Conservation (phyloP, 2,329 filamentous ascomycete species). For the Penicillium sp. region DNA sequence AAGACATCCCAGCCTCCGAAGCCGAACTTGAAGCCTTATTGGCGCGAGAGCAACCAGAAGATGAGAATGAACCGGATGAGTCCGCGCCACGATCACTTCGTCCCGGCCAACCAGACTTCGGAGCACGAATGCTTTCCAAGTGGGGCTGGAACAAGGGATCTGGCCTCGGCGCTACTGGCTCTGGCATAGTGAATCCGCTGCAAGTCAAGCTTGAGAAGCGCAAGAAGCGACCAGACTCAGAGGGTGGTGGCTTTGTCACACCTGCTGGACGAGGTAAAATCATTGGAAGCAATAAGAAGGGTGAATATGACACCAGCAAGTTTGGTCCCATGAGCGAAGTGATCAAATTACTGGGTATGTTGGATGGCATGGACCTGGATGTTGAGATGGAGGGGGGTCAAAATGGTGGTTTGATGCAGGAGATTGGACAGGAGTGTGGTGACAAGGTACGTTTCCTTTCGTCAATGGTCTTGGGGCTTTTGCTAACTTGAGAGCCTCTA, state of each 20-base stretch:
- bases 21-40: slow-evolving; percentile 52
- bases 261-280: slow-evolving; percentile 74
- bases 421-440: slow-evolving; percentile 91
- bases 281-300: slow-evolving; percentile 68
- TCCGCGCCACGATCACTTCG: slow-evolving; percentile 58
- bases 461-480: neutral
- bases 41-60: slow-evolving; percentile 39
- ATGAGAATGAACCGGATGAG: slow-evolving; percentile 35
- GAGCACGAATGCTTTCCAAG: slow-evolving; percentile 83
- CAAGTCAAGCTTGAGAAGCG: slow-evolving; percentile 82
- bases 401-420: slow-evolving; percentile 71
- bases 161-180: slow-evolving; percentile 77
- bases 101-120: slow-evolving; percentile 81
- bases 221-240: slow-evolving; percentile 73
- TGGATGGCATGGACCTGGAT: slow-evolving; percentile 78
- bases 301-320: slow-evolving; percentile 50
- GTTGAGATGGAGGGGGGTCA: slow-evolving; percentile 68
- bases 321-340: slow-evolving; percentile 78
- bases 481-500: slow-evolving; percentile 34
- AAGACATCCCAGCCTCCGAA: slow-evolving; percentile 54
- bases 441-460: slow-evolving; percentile 60
- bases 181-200: slow-evolving; percentile 82
- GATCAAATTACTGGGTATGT: slow-evolving; percentile 78
- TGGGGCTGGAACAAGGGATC: slow-evolving; percentile 90
- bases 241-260: slow-evolving; percentile 74